Base-by-base conservation (phyloP, 768 basidiomycete genomes). In the Lactifluus volemus region DNA sequence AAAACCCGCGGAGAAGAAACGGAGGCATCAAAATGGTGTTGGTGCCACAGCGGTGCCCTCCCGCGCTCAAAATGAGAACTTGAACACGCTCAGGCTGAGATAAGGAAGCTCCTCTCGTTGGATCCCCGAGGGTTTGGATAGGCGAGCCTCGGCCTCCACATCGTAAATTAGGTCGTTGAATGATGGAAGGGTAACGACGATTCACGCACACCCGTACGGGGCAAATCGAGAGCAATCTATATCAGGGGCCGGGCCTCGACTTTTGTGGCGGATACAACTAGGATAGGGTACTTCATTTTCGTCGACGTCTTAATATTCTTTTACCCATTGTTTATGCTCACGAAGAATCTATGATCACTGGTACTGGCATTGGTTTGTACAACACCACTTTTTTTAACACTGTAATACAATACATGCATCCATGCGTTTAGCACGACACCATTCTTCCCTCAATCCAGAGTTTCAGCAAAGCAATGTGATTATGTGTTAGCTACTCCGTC, bases 1-100 rank as follows among this genome's bases (percentile, higher is more conserved):
- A 68, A 98, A 98, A 76, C 96, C 96, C 32, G 94, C 96, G 19
- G 94, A 97, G 79, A 98, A 97, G 84, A 97, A 96, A 75, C 83
- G 88, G 58, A 96, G 92, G 73, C 88, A 89, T 67, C 86, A 86
- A 79, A 89, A 87, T 69, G 84, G 86, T 25, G 25, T 25, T 25
- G 25, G 25, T 25, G 2, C 25, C 4, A 87, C 92, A 66, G 96
- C 93, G 67, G 96, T 93, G 65, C 92, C 93, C 89, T 90, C 74
- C 29, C 94, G 32, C 9, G 32, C 95, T 80, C 86, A 86, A 77
- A 95, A 92, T 21, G 87, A 93, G 92, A n/a, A 11, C 45, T 25
- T 25, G 25, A 25, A 25, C 25, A 25, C 25, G 25, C 25, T 25
- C 25, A 39, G 36, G 47, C 12, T 17, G 49, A 32, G 56, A 2